Evolutionary conservation across 108 stramenopile species (phyloP), one percentile per base, ranked within the genome.

Genomic region (Thalassiosira profunda): DNA sequence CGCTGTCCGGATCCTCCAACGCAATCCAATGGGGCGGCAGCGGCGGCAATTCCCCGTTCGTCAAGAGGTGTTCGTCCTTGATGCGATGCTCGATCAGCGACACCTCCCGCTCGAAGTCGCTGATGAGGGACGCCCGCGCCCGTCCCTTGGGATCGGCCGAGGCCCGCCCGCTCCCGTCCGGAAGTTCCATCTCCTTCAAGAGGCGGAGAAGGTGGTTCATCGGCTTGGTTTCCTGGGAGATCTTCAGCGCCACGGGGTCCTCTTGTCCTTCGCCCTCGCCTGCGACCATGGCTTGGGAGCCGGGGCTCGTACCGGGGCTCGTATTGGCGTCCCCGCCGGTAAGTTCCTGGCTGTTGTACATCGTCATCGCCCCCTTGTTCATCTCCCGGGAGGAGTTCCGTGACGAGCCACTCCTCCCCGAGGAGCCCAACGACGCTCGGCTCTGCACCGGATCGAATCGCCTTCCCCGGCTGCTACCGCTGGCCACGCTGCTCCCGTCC

Each of bases 151-250:
- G 35, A 8, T 44, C 43, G 25, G 23, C 51, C 36, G 47, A 33
- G n/a, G 28, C 42, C 12, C 29, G 2, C 21, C 40, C 12, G 40
- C 24, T 57, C 1, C 14, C 56, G 24, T 52, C 51, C 7, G 30
- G 15, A 24, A 36, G 31, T 8, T 65, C 60, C 41, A 61, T 52
- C 30, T 65, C 64, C 42, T 53, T 65, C 8, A 65, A 30, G 26
- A 65, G 34, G 29, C 64, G 64, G 12, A 65, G 41, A 2, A 65
- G 64, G 42, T 65, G 64, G 18, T 49, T 48, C 47, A 49, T 48
- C 18, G 64, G 64, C 25, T 65, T 51, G 0, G 64, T 65, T 37
- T 65, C 64, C 42, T 65, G 52, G 52, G 47, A 48, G 38, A 65
- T 65, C 54, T 29, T 33, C 17, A 65, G 5, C 31, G 48, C 49